A percentile compares a stretch with the other conserved stretches of the same genome.
Conservation (phyloP, 2,329 filamentous ascomycete species). For the Sphaerostilbella broomeana region DNA sequence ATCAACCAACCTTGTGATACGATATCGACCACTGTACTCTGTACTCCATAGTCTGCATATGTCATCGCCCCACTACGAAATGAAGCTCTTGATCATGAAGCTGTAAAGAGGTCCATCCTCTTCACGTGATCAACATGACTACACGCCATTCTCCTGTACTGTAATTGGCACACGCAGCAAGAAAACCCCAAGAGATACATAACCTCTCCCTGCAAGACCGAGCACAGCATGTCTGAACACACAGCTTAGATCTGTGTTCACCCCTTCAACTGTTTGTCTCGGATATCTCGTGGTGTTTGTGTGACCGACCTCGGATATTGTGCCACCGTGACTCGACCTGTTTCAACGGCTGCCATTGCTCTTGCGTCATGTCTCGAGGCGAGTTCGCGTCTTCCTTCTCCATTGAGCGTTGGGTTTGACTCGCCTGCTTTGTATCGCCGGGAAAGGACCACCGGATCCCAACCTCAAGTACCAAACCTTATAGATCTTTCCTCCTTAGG, state of each 20-base stretch:
- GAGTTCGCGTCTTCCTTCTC: not conserved
- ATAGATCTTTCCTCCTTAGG: not conserved
- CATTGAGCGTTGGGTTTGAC: too few species aligned
- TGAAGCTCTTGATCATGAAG: too few species aligned
- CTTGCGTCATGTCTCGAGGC: conserved; percentile 1
- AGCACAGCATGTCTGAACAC: not conserved
- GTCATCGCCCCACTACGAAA: too few species aligned
- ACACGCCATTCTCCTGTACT: too few species aligned
- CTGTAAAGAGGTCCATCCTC: too few species aligned
- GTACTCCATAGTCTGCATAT: too few species aligned
- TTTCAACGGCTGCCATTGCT: not conserved
- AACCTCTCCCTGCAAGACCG: not conserved
- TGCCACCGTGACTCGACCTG: conserved; percentile 1
- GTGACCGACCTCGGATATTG: too few species aligned
- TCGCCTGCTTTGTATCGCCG: not conserved
- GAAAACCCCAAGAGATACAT: not conserved
- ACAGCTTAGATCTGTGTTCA: not conserved
- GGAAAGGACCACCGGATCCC: conserved; percentile 6
- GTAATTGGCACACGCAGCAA: too few species aligned
- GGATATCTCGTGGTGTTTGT: not conserved
- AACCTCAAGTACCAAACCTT: not conserved
- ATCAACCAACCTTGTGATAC: too few species aligned
- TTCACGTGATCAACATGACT: too few species aligned
- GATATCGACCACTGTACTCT: too few species aligned
- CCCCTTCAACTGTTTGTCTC: not conserved